Evolutionary conservation across 352 stramenopile genomes (phyloP).

Genomic region (Phytophthora fragariaefolia): DNA sequence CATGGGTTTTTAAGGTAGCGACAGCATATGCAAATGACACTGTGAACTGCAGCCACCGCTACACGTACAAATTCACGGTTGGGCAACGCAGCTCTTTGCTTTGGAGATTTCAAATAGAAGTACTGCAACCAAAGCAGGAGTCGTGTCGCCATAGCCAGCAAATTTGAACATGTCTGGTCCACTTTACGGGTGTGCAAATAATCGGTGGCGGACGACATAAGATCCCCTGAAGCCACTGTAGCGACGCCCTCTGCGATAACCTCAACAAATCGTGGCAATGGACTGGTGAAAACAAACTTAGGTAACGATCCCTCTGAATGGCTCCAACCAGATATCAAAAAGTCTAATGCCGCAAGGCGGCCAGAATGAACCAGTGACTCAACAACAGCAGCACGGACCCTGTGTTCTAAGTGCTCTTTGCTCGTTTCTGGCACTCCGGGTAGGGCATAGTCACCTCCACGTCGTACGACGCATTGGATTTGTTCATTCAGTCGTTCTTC

Average conservation of each 20-base stretch:
- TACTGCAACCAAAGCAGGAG: slow-evolving; percentile 76
- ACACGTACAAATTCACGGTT: slow-evolving; percentile 68
- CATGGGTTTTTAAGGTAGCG: slow-evolving; percentile 73
- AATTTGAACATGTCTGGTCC: slow-evolving; percentile 70
- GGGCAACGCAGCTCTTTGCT: slow-evolving; percentile 38
- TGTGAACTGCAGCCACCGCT: slow-evolving; percentile 74
- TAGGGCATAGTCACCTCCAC: slow-evolving; percentile 48
- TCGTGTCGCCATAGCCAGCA: slow-evolving; percentile 57
- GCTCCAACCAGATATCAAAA: slow-evolving; percentile 61
- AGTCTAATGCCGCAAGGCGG: slow-evolving; percentile 60
- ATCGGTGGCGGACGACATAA: slow-evolving; percentile 59
- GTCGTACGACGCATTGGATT: slow-evolving; percentile 49
- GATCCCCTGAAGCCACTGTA: slow-evolving; percentile 55
- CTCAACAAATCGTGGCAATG: slow-evolving; percentile 66
- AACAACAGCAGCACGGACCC: slow-evolving; percentile 47
- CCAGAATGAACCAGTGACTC: slow-evolving; percentile 58
- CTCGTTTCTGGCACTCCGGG: slow-evolving; percentile 51
- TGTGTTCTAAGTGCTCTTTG: slow-evolving; percentile 42
- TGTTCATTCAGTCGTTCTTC: slow-evolving; percentile 60
- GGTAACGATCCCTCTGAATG: slow-evolving; percentile 12
- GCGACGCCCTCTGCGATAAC: slow-evolving; percentile 62
- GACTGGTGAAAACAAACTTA: slow-evolving; percentile 42
- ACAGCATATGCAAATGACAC: slow-evolving; percentile 68
- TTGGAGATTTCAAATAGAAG: slow-evolving; percentile 55
- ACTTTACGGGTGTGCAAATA: slow-evolving; percentile 61